phyloP scores from a whole-genome alignment of 1,284 basidiomycete species.

The Acaromyces ingoldii region DNA sequence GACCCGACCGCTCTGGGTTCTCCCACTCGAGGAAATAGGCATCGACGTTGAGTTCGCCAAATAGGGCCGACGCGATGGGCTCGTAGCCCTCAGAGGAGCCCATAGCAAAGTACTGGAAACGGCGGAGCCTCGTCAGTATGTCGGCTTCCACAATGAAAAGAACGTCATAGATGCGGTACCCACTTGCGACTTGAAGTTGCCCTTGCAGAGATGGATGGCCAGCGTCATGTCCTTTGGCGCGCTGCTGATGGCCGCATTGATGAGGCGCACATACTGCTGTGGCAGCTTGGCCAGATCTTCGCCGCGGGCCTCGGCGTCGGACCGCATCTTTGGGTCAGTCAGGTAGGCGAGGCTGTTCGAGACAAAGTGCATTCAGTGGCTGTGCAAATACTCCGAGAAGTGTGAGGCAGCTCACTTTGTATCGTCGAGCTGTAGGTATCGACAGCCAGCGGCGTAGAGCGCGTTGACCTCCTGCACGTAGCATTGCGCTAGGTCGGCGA shows the following conservation, averaged over 20 bases:
- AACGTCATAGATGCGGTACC: neutral
- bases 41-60: conserved; percentile 69
- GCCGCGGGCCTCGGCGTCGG: conserved; percentile 15
- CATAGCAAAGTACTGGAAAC: conserved; percentile 43
- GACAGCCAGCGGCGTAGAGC: conserved; percentile 68
- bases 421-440: conserved; percentile 61
- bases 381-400: neutral
- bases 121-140: conserved; percentile 6
- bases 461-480: conserved; percentile 69
- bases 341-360: conserved; percentile 46
- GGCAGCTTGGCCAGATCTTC: conserved; percentile 29
- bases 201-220: conserved; percentile 71
- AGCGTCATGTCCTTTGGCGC: conserved; percentile 64
- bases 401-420: conserved; percentile 4
- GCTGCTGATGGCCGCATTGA: conserved; percentile 59
- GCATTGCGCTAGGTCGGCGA: conserved; percentile 65
- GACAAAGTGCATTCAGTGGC: neutral
- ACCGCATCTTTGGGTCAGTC: conserved; percentile 32
- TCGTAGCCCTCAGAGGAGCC: conserved; percentile 69
- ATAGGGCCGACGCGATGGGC: conserved; percentile 64
- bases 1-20: conserved; percentile 66
- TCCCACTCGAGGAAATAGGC: conserved; percentile 73
- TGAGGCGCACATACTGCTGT: conserved; percentile 24
- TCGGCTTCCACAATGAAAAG: neutral
- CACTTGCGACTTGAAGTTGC: conserved; percentile 61